A percentile compares a stretch with the other conserved stretches of the same genome.
These are phyloP conservation scores for Gaillardinia entomophila DNA, from an alignment of 805 yeast genomes.

Conservation along the genomic window DNA sequence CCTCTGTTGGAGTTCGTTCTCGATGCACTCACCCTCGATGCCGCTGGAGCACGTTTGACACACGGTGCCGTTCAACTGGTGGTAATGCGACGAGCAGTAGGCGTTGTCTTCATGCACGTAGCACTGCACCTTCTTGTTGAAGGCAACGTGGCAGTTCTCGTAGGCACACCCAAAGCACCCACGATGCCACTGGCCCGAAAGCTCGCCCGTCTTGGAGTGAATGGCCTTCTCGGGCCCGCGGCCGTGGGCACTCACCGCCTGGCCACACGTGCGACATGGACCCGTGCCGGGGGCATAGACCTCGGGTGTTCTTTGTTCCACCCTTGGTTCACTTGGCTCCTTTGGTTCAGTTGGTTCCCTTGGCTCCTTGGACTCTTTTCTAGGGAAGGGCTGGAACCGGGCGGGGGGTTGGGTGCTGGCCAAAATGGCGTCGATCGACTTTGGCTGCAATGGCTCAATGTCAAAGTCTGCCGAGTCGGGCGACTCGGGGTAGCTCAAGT, in stretches of 20 bases:
- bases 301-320: not conserved
- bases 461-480: not conserved
- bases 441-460: constrained; percentile 1
- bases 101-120: constrained; percentile 79
- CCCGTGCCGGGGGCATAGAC: constrained; percentile 58
- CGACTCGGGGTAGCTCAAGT: not conserved
- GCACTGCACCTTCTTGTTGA: constrained; percentile 57
- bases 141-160: constrained; percentile 47
- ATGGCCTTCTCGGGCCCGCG: constrained; percentile 51
- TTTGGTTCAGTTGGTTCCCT: no score
- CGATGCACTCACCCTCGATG: constrained; percentile 88
- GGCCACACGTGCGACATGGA: constrained; percentile 72
- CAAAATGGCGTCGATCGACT: constrained; percentile 1
- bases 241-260: constrained; percentile 39
- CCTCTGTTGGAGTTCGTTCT: constrained; percentile 61
- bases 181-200: constrained; percentile 93
- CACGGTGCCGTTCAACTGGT: constrained; percentile 64
- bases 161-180: constrained; percentile 69
- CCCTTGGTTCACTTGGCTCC: no score
- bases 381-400: not conserved
- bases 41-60: constrained; percentile 69
- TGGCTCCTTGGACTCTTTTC: not conserved
- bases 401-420: not conserved
- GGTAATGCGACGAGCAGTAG: constrained; percentile 76
- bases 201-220: constrained; percentile 77